Evolutionary conservation across 1,284 basidiomycete species (phyloP), one percentile per base, ranked within the genome.

Genomic region (Cutaneotrichosporon dermatis): DNA sequence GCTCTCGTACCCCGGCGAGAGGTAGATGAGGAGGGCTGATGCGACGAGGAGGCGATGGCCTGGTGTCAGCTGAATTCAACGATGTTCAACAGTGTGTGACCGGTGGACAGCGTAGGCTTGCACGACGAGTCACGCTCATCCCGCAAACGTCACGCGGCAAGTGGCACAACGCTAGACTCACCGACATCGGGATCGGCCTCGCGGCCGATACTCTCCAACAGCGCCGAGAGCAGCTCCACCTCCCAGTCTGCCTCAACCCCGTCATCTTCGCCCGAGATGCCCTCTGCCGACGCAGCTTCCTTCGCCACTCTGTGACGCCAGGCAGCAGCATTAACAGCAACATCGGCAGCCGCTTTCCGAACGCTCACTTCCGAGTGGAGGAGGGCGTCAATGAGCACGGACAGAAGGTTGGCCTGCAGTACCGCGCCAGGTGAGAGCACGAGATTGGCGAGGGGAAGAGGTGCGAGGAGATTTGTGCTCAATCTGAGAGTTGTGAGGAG

Each of bases 11-110:
- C 63, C 72, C 1, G 80, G 80, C 0, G 79, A 88, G 16, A 91
- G 76, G 44, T 89, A 84, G 54, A 93, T 66, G 49, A 89, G 73
- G 68, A 90, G 83, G 1, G 84, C 89, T 36, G 93, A 76, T 8
- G 87, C 86, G 1, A 89, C 90, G 0, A 84, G 82, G 48, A 94
- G 77, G 11, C 91, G 86, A 74, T 93, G 88, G 2, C 90, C 90
- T 89, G 69, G 48, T 37, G 35, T 59, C 52, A 37, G 51, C 34
- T 49, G 34, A 25, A 25, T 25, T 25, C 25, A 25, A 25, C 25
- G 25, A 25, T 25, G 25, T 25, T 25, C 25, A 25, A 25, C 25
- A 25, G 25, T 25, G 25, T 25, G 25, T 25, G 25, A 25, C 25
- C 25, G 25, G 25, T 25, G 25, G 25, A 25, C 25, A 25, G 25